phyloP scores from a whole-genome alignment of 495 filamentous ascomycete species.

The Neurospora sp. region DNA sequence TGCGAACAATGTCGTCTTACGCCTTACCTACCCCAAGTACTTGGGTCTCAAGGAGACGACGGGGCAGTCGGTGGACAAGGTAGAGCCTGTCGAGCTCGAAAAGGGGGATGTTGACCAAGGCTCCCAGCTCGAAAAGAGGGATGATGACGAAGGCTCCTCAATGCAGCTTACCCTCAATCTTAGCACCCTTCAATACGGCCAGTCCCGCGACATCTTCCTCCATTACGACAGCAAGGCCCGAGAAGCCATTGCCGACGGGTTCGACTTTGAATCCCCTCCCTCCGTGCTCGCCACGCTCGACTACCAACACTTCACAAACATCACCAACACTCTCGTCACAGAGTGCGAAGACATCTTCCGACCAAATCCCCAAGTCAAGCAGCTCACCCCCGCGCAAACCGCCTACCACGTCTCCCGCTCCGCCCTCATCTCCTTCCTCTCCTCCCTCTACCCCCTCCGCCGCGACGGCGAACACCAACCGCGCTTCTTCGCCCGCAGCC shows the following conservation, averaged over 20 bases:
- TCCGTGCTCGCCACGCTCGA: constrained; percentile 19
- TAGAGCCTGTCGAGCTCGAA: constrained; percentile 9
- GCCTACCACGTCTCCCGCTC: constrained; percentile 38
- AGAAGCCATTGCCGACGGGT: background rate
- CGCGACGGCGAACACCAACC: constrained; percentile 19
- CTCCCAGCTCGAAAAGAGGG: background rate
- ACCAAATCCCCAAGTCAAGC: background rate
- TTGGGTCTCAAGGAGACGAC: constrained; percentile 24
- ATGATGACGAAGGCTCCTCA: background rate
- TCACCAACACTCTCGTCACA: background rate
- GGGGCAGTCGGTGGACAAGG: constrained; percentile 22
- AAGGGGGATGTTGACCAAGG: constrained; percentile 13
- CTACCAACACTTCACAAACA: constrained; percentile 16
- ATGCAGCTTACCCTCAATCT: constrained; percentile 24
- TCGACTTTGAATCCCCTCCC: constrained; percentile 1
- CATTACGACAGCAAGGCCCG: constrained; percentile 1
- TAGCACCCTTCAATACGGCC: constrained; percentile 36
- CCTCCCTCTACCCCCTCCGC: constrained; percentile 20
- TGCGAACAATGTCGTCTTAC: constrained; percentile 25
- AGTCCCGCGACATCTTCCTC: constrained; percentile 37
- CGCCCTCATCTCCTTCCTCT: constrained; percentile 28
- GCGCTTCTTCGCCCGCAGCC: constrained; percentile 18
- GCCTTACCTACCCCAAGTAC: constrained; percentile 21
- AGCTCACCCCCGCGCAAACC: constrained; percentile 13
- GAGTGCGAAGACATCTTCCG: constrained; percentile 3